Evolutionary conservation across 495 filamentous ascomycete species (phyloP).

Genomic region (Penicillium diatomitis): DNA sequence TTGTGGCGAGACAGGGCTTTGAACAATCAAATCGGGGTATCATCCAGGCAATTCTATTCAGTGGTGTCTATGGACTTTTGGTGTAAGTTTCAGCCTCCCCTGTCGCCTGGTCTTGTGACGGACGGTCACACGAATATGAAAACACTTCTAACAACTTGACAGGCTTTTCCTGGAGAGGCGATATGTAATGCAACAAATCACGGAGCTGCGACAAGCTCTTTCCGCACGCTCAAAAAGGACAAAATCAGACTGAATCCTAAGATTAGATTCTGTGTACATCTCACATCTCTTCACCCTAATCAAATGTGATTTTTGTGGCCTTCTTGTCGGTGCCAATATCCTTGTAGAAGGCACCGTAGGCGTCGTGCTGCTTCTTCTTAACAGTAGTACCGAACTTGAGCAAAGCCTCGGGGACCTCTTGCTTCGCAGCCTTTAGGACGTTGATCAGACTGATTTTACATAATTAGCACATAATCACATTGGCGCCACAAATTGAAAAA

Average conservation of each 20-base stretch:
- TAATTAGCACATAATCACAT: constrained; percentile 7
- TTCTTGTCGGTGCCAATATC: constrained; percentile 66
- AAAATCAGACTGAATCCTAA: constrained; percentile 11
- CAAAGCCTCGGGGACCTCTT: constrained; percentile 77
- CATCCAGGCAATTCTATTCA: constrained; percentile 40
- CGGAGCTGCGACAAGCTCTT: constrained; percentile 22
- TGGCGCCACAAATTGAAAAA: too few species aligned
- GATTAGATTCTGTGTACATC: background rate
- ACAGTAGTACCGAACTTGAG: constrained; percentile 96
- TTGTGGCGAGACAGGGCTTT: constrained; percentile 17
- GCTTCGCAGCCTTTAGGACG: constrained; percentile 80
- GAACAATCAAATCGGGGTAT: constrained; percentile 26
- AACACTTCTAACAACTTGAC: constrained; percentile 6
- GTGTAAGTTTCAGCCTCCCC: constrained; percentile 45
- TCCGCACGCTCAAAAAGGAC: constrained; percentile 10
- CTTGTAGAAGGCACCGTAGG: constrained; percentile 89
- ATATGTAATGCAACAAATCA: constrained; percentile 45
- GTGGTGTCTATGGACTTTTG: constrained; percentile 42
- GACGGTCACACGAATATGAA: background rate
- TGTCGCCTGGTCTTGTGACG: background rate
- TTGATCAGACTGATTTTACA: constrained; percentile 59
- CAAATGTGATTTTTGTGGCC: constrained; percentile 89
- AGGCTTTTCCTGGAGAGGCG: constrained; percentile 53
- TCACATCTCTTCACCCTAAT: constrained; percentile 41
- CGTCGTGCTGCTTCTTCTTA: constrained; percentile 92